Evolutionary conservation across 768 basidiomycete genomes (phyloP), one percentile per base, ranked within the genome.

Genomic region (Serendipita sp.): DNA sequence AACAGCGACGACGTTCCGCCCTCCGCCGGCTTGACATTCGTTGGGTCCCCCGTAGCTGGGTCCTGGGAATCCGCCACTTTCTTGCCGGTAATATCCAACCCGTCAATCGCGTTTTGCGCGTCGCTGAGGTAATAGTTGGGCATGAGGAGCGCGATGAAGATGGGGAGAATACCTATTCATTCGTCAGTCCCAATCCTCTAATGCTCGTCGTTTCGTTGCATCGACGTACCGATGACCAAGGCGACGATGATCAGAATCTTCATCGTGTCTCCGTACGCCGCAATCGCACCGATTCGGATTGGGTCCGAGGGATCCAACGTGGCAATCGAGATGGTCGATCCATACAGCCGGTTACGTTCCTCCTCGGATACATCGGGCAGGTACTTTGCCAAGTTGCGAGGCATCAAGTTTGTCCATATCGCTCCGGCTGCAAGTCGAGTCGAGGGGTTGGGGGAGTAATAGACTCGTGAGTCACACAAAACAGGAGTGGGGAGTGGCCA

Each of bases 371-470:
- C 65, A 66, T 73, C 75, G 0, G 83, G 80, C 2, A 89, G 77
- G 69, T 84, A 73, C 60, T 76, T 67, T 1, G 74, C 77, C 30
- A 90, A 78, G 58, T 81, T 77, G 0, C 61, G 69, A 13, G 88
- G 88, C 85, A 89, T 88, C 42, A 76, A 72, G 67, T 78, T 78
- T 2, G 79, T 78, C 82, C 83, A 85, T 64, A 85, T 79, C 38
- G 80, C 79, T 3, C 82, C 82, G n/a, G 83, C 84, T 78, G 62
- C 60, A 50, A 63, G 3, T 24, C 9, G 14, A 38, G 34, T 7
- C 34, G 34, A 14, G 14, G 7, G 14, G 34, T 5, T 38, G 30
- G 58, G n/a, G n/a, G n/a, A n/a, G n/a, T n/a, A n/a, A n/a, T n/a
- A n/a, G n/a, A n/a, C n/a, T n/a, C n/a, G n/a, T n/a, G n/a, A n/a